Evolutionary conservation across 768 basidiomycete genomes (phyloP).

Genomic region (Lactarius evosmus): DNA sequence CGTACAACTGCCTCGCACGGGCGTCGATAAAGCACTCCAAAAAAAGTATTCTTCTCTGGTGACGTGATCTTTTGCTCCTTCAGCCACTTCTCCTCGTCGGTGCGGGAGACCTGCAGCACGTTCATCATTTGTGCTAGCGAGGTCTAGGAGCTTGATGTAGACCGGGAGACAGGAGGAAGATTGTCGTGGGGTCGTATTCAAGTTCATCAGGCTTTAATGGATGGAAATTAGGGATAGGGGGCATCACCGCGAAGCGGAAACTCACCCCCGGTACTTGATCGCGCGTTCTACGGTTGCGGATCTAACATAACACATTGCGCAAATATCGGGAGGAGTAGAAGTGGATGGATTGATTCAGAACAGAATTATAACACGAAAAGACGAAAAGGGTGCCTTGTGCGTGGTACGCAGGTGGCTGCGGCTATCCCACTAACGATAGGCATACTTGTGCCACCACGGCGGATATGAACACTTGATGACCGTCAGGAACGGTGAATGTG

Average conservation of each 20-base stretch:
- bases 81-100: conserved; percentile 73
- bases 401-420: no score
- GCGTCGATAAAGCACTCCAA: conserved; percentile 64
- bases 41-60: conserved; percentile 61
- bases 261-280: conserved; percentile 76
- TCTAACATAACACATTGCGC: conserved; percentile 37
- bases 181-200: conserved; percentile 67
- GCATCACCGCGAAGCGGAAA: conserved; percentile 7
- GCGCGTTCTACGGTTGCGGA: conserved; percentile 50
- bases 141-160: conserved; percentile 58
- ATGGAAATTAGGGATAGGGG: neutral
- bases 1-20: conserved; percentile 59
- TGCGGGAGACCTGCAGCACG: conserved; percentile 54
- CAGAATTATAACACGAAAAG: no score
- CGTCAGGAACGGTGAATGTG: no score
- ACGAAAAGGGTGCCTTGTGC: no score
- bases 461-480: no score
- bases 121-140: conserved; percentile 62
- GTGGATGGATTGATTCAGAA: no score
- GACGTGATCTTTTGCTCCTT: conserved; percentile 67
- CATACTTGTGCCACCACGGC: no score
- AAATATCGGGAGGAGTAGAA: no score
- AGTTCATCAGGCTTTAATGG: conserved; percentile 57
- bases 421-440: no score
- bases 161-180: conserved; percentile 64